Evolutionary conservation across 805 yeast species (phyloP), one percentile per base, ranked within the genome.

Genomic region (Hanseniaspora guilliermondii): DNA sequence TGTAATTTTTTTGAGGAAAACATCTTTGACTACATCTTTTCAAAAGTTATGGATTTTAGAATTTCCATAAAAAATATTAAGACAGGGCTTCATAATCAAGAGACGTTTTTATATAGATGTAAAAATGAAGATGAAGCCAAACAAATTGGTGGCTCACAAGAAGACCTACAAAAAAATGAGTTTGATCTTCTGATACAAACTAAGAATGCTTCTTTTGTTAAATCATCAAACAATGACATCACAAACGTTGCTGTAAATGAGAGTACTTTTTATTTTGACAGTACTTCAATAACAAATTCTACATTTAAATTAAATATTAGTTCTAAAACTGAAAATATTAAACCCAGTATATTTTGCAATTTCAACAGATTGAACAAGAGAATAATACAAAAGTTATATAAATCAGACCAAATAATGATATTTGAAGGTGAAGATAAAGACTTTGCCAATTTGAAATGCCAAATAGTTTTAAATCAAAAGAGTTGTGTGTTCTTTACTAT

Each of bases 401-500:
- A 56, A 3, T 36, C 39, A 6, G 44, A 21, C n/a, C 32, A 53
- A 2, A n/a, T 60, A 3, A 24, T 45, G 5, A 39, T 63, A 2
- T 37, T 60, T 14, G 67, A 64, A 56, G 56, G 41, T 16, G 35
- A 45, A 5, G 21, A 27, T 27, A n/a, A 27, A 4, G 36, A 25
- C 1, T 37, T 58, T 8, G 32, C 46, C n/a, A 2, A 35, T 0
- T 12, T 25, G 1, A 38, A 44, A 16, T 63, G 64, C 35, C 64
- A 64, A 39, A 59, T 62, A 24, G 50, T 64, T 7, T 17, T 65
- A 9, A 57, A 60, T 46, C 46, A 53, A 8, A 19, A 48, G 2
- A 58, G 62, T 1, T 65, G 66, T 47, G 17, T 63, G 2, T 16
- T 57, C 2, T 57, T 60, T 41, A 32, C 60, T n/a, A 55, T 60